These are phyloP conservation scores for Corrigiola litoralis DNA, from an alignment of 179 eudicot species.

Conservation along the genomic window DNA sequence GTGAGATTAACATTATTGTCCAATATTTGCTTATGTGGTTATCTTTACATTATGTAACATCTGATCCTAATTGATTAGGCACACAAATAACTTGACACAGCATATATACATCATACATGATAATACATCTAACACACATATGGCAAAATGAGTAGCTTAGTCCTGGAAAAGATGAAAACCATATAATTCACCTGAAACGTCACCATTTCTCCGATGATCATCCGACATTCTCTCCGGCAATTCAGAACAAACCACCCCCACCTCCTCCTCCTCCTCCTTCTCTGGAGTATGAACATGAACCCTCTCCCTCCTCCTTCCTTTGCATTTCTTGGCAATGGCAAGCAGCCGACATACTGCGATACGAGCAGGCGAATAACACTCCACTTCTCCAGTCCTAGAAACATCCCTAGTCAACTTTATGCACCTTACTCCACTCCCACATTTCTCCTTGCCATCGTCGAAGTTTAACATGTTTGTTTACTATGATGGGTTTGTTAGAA, in stretches of 20 bases:
- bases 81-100: too few relatives aligned
- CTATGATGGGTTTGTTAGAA: neutral
- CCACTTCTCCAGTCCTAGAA: neutral
- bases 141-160: too few relatives aligned
- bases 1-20: too few relatives aligned
- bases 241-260: neutral
- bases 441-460: neutral
- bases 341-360: conserved; percentile 22
- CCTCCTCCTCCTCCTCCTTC: conserved; percentile 1
- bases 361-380: conserved; percentile 31
- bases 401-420: conserved; percentile 16
- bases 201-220: neutral
- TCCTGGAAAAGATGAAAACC: neutral
- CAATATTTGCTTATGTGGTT: too few relatives aligned
- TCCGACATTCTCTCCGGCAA: neutral
- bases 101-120: too few relatives aligned
- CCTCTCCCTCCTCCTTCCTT: conserved; percentile 20
- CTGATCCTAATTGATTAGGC: too few relatives aligned
- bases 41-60: too few relatives aligned
- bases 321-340: conserved; percentile 15
- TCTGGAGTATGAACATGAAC: neutral
- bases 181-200: conserved; percentile 13
- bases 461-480: conserved; percentile 4
- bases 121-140: too few relatives aligned
- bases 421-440: neutral